Conservation (phyloP, 129 eudicot genomes). For the Saussurea involucrata region DNA sequence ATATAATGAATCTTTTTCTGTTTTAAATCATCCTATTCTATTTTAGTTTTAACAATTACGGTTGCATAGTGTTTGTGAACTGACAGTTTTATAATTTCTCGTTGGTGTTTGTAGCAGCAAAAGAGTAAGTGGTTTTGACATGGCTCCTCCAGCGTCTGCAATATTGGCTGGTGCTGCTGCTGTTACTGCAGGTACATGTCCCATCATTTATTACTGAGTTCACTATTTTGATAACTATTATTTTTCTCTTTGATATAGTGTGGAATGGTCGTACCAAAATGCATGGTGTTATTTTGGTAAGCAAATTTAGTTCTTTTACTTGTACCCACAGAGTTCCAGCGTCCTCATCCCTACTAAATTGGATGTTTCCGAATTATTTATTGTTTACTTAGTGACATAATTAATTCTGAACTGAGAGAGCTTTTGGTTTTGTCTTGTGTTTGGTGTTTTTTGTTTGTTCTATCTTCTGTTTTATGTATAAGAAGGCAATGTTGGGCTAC, state of each 20-base stretch:
- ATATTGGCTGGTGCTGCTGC: conserved; percentile 69
- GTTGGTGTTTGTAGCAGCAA: conserved; percentile 57
- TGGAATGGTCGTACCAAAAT: conserved; percentile 75
- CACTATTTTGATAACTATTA: conserved; percentile 39
- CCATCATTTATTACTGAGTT: conserved; percentile 1
- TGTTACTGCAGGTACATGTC: conserved; percentile 62
- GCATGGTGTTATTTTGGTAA: conserved; percentile 92
- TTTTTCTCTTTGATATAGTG: conserved; percentile 65
- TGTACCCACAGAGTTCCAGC: conserved; percentile 35
- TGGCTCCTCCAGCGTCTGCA: conserved; percentile 98
- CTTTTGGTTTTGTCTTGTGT: conserved; percentile 92
- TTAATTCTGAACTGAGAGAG: conserved; percentile 82
- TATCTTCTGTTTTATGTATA: conserved; percentile 84
- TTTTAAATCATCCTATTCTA: neutral
- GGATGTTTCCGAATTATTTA: conserved; percentile 33
- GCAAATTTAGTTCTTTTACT: conserved; percentile 53
- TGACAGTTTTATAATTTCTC: neutral
- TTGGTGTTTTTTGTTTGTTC: conserved; percentile 98
- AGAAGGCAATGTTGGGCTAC: conserved; percentile 99
- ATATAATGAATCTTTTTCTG: neutral
- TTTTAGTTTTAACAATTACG: neutral
- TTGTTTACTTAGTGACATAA: conserved; percentile 58
- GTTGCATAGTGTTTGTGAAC: neutral
- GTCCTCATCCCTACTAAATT: conserved; percentile 39
- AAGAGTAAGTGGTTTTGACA: conserved; percentile 95